Conservation (phyloP, 2,329 filamentous ascomycete genomes). For the Penicillium sp. region DNA sequence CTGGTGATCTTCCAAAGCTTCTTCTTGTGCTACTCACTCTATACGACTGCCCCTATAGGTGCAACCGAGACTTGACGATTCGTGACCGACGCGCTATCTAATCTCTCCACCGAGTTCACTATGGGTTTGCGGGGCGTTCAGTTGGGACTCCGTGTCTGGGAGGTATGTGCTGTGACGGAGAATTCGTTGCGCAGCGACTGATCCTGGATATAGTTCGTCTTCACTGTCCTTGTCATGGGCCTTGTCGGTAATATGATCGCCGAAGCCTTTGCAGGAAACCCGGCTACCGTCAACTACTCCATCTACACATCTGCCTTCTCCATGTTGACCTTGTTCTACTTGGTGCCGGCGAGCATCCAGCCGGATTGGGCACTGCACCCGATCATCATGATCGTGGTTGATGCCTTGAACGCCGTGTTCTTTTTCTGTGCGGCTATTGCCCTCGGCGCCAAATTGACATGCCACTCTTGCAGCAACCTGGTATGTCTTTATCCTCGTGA, state of each 20-base stretch:
- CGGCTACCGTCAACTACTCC: slow-evolving; percentile 52
- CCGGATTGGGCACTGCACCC: slow-evolving; percentile 39
- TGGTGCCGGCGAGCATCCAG: slow-evolving; percentile 42
- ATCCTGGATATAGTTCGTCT: slow-evolving; percentile 47
- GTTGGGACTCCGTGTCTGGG: slow-evolving; percentile 30
- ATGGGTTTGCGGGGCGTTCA: slow-evolving; percentile 28
- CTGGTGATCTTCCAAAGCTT: not conserved
- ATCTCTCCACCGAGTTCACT: slow-evolving; percentile 4
- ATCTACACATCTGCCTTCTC: slow-evolving; percentile 47
- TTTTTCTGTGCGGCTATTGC: slow-evolving; percentile 46
- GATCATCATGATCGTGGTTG: slow-evolving; percentile 41
- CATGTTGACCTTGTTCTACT: slow-evolving; percentile 46
- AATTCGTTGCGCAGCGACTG: not conserved
- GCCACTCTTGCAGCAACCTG: slow-evolving; percentile 42
- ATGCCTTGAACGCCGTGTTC: slow-evolving; percentile 46
- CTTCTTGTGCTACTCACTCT: too few relatives aligned
- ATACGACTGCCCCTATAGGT: not conserved
- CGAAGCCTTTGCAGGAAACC: slow-evolving; percentile 48
- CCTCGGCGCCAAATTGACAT: slow-evolving; percentile 43
- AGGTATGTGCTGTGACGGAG: slow-evolving; percentile 22
- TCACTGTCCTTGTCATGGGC: slow-evolving; percentile 55
- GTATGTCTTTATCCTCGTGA: slow-evolving; percentile 32
- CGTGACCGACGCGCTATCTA: slow-evolving; percentile 2
- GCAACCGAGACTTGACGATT: slow-evolving; percentile 2
- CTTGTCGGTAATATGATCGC: slow-evolving; percentile 59